Base-by-base conservation (phyloP, 495 filamentous ascomycete genomes). In the Penicillium manginii region DNA sequence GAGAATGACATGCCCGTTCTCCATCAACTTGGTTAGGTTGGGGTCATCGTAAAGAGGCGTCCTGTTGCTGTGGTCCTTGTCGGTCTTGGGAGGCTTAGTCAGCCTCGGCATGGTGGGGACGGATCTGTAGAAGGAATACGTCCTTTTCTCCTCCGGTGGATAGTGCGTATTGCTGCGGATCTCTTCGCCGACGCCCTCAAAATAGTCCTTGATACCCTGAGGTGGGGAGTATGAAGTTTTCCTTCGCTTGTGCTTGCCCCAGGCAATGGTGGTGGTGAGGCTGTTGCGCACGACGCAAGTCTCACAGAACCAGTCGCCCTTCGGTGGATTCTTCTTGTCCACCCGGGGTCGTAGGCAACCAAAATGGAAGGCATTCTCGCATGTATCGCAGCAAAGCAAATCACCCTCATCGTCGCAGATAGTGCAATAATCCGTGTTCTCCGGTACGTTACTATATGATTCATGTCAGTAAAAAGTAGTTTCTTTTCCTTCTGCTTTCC, bases 311-410 rank as follows among this genome's bases (percentile, higher is more conserved):
- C 91, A 98, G 59, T 91, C 85, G 19, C 86, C 87, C 33, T 89
- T 83, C 40, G 88, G 86, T 48, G 84, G 80, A 52, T 80, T 76
- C 19, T 84, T 79, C 45, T 83, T 77, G 49, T 85, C 79, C 60
- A 92, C 74, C 5, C 91, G 89, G 53, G 93, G 92, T 65, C 93
- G 86, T 45, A 92, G 78, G 70, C 94, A 98, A 45, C 78, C 78
- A 66, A 92, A 91, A 71, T 98, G 94, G 73, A 92, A 97, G 0
- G 91, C 89, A 46, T 88, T 85, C 17, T 83, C 81, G 76, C 94
- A 98, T 48, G 88, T 88, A 72, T 98, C 94, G 71, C 94, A 98
- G 75, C 93, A 97, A 56, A 98, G 77, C 23, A 98, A 78, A 52
- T 88, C 81, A n/a, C 94, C 94, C 52, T 84, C 87, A 40, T 86